These are phyloP conservation scores for Artomyces pyxidatus DNA, from an alignment of 768 basidiomycete genomes.

Conservation along the genomic window DNA sequence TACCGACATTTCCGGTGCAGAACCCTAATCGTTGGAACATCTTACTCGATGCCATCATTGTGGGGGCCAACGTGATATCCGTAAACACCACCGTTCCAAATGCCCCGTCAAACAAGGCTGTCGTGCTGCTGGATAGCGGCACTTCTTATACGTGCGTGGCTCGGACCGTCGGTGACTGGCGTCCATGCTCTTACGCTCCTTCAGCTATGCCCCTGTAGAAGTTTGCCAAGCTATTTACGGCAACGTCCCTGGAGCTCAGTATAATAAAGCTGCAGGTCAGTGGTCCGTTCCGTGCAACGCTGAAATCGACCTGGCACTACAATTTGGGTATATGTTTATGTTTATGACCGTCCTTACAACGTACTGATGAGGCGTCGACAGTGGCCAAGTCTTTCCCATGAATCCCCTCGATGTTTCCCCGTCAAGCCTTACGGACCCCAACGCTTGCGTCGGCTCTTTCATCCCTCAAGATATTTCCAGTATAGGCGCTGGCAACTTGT, in stretches of 20 bases:
- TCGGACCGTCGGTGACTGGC: conserved; percentile 1
- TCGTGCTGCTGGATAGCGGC: conserved; percentile 72
- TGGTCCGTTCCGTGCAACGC: conserved; percentile 70
- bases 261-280: conserved; percentile 40
- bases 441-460: conserved; percentile 66
- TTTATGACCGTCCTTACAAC: background rate
- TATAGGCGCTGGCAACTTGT: conserved; percentile 59
- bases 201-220: conserved; percentile 60
- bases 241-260: conserved; percentile 53
- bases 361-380: conserved; percentile 19
- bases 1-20: conserved; percentile 66
- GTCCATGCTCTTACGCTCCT: background rate
- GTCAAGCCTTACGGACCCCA: conserved; percentile 32
- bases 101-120: conserved; percentile 64
- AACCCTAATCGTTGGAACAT: conserved; percentile 69
- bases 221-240: conserved; percentile 67
- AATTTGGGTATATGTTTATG: conserved; percentile 59
- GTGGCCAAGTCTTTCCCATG: conserved; percentile 66
- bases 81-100: conserved; percentile 47
- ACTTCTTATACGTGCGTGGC: conserved; percentile 66
- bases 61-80: conserved; percentile 41
- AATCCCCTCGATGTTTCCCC: conserved; percentile 75
- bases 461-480: conserved; percentile 48
- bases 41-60: conserved; percentile 63
- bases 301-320: conserved; percentile 74